Percentiles rank a stretch among this genome's conserved stretches.
These are phyloP conservation scores for Sporothrix dimorphospora DNA, from an alignment of 2,329 filamentous ascomycete species.

Conservation along the genomic window DNA sequence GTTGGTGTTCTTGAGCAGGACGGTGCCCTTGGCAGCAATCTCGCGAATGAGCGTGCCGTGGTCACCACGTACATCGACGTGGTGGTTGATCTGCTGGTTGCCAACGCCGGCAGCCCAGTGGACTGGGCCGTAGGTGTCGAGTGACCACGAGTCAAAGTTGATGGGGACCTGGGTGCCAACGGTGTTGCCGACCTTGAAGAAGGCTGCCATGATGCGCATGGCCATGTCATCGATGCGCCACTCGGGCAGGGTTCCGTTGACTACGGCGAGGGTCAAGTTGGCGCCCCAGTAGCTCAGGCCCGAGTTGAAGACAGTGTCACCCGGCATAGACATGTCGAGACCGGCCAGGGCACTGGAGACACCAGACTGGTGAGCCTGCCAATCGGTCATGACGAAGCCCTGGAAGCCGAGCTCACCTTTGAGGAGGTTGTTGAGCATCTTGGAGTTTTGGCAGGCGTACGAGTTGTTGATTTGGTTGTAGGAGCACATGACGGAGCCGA, in stretches of 20 bases:
- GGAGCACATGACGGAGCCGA: slow-evolving; percentile 54
- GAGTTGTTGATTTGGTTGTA: slow-evolving; percentile 69
- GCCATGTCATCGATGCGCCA: slow-evolving; percentile 79
- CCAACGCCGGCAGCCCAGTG: slow-evolving; percentile 65
- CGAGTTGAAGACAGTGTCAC: slow-evolving; percentile 59
- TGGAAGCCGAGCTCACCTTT: slow-evolving; percentile 70
- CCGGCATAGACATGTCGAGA: slow-evolving; percentile 85
- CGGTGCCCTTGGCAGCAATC: slow-evolving; percentile 76
- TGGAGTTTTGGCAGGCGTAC: slow-evolving; percentile 68
- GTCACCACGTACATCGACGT: slow-evolving; percentile 79
- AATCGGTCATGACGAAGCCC: slow-evolving; percentile 63
- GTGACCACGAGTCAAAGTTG: slow-evolving; percentile 90
- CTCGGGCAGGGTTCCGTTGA: slow-evolving; percentile 73
- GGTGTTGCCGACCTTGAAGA: slow-evolving; percentile 66
- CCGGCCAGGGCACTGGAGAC: slow-evolving; percentile 69
- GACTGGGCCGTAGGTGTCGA: slow-evolving; percentile 71
- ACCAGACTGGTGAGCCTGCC: slow-evolving; percentile 70
- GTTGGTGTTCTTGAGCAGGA: slow-evolving; percentile 84
- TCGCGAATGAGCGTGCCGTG: slow-evolving; percentile 75
- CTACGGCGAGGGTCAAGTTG: slow-evolving; percentile 70
- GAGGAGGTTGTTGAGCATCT: slow-evolving; percentile 63
- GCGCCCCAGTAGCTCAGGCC: slow-evolving; percentile 62
- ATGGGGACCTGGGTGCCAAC: slow-evolving; percentile 55
- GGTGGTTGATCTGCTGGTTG: slow-evolving; percentile 70
- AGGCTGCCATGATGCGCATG: slow-evolving; percentile 52